A percentile compares a stretch with the other conserved stretches of the same genome.
Evolutionary conservation across 495 filamentous ascomycete species (phyloP).

Genomic region (Penicillium pancosmium): DNA sequence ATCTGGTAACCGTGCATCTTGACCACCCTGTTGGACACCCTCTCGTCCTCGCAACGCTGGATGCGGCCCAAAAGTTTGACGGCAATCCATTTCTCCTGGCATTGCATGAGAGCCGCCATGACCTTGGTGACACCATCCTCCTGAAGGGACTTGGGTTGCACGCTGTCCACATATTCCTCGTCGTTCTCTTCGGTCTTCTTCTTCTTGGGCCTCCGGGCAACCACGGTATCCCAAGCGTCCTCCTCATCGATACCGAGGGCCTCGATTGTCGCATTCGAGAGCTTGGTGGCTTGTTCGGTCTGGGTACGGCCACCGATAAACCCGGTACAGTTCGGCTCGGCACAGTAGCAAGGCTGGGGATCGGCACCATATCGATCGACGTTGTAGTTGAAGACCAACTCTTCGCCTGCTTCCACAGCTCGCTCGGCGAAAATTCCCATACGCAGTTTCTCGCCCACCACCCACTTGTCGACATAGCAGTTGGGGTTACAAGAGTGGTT

Average conservation of each 20-base stretch:
- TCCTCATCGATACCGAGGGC: constrained; percentile 94
- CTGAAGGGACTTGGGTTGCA: constrained; percentile 80
- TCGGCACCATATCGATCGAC: constrained; percentile 97
- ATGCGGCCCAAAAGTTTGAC: constrained; percentile 92
- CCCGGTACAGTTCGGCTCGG: constrained; percentile 90
- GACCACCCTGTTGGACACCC: constrained; percentile 84
- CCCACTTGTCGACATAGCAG: constrained; percentile 99
- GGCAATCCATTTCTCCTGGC: constrained; percentile 99
- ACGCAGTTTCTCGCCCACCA: constrained; percentile 95
- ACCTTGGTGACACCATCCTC: constrained; percentile 93
- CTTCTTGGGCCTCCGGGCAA: constrained; percentile 85
- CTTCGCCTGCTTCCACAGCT: constrained; percentile 83
- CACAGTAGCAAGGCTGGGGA: constrained; percentile 95
- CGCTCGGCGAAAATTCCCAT: constrained; percentile 99
- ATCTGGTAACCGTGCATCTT: constrained; percentile 98
- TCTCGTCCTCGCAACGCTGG: constrained; percentile 86
- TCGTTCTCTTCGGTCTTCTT: constrained; percentile 95
- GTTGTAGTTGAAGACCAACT: constrained; percentile 99
- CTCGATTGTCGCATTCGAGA: constrained; percentile 88
- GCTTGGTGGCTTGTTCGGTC: constrained; percentile 90
- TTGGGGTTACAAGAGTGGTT: constrained; percentile 99
- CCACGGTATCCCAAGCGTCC: constrained; percentile 87
- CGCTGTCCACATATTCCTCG: constrained; percentile 93
- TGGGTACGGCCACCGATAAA: constrained; percentile 98
- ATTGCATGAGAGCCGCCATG: constrained; percentile 98